Conservation (phyloP, 495 filamentous ascomycete species). For the Talaromyces proteolyticus region DNA sequence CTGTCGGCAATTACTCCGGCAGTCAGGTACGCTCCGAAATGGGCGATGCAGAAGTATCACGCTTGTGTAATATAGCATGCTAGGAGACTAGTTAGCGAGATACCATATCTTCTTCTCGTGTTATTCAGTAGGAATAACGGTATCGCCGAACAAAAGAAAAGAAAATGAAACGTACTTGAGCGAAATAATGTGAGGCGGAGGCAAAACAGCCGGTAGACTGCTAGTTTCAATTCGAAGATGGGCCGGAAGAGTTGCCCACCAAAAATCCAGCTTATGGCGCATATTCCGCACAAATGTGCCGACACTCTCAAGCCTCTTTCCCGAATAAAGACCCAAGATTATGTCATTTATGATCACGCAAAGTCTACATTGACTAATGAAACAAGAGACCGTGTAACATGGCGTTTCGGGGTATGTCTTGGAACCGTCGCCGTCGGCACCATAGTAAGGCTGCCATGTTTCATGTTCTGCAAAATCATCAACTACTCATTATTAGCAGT, state of each 20-base stretch:
- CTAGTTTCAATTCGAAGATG: slow-evolving; percentile 6
- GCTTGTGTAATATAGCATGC: slow-evolving; percentile 11
- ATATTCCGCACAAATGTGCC: slow-evolving; percentile 8
- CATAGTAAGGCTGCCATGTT: slow-evolving; percentile 11
- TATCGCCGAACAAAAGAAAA: too few species aligned
- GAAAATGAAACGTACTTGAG: slow-evolving; percentile 3
- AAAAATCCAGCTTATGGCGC: slow-evolving; percentile 6
- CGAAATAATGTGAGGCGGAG: slow-evolving; percentile 12
- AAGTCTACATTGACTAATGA: slow-evolving; percentile 11
- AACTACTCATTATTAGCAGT: not conserved
- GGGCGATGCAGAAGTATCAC: slow-evolving; percentile 15
- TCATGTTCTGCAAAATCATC: slow-evolving; percentile 12
- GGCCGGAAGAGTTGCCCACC: slow-evolving; percentile 4
- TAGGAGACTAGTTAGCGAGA: too few species aligned
- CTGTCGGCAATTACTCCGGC: not conserved
- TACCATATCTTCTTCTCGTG: too few species aligned
- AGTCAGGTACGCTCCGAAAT: not conserved
- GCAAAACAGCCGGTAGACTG: slow-evolving; percentile 3
- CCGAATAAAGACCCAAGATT: slow-evolving; percentile 10
- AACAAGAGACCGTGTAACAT: slow-evolving; percentile 11
- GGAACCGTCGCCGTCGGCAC: slow-evolving; percentile 2
- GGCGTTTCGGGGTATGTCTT: slow-evolving; percentile 7
- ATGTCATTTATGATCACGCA: slow-evolving; percentile 9
- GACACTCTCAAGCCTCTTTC: not conserved
- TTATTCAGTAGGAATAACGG: too few species aligned